Evolutionary conservation across 768 basidiomycete genomes (phyloP).

Genomic region (Austroboletus eburneus): DNA sequence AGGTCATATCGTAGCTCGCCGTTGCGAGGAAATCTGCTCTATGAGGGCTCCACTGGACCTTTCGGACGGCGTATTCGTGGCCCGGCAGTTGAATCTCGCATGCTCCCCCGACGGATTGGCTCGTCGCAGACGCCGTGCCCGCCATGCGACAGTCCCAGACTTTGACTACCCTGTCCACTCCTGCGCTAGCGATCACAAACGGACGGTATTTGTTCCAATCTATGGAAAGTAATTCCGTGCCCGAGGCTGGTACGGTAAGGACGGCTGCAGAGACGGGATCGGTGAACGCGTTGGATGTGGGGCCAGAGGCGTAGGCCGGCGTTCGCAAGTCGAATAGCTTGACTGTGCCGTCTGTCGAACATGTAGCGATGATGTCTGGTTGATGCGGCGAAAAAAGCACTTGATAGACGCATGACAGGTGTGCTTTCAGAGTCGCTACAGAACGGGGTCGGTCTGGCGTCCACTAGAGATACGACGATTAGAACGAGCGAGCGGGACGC

Average conservation of each 20-base stretch:
- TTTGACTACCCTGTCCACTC: constrained; percentile 71
- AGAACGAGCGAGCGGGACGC: background rate
- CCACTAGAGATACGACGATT: constrained; percentile 56
- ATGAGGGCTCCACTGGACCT: constrained; percentile 88
- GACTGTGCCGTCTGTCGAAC: constrained; percentile 82
- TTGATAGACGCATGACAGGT: constrained; percentile 82
- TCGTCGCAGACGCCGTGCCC: constrained; percentile 44
- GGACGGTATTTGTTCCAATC: constrained; percentile 95
- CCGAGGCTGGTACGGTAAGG: constrained; percentile 74
- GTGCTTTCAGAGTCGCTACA: constrained; percentile 76
- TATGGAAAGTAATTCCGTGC: constrained; percentile 72
- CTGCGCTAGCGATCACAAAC: constrained; percentile 68
- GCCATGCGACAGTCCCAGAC: constrained; percentile 91
- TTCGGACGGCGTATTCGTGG: constrained; percentile 88
- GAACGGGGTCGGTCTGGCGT: constrained; percentile 77
- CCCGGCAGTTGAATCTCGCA: constrained; percentile 71
- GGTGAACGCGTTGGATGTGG: constrained; percentile 54
- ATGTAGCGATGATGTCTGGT: constrained; percentile 75
- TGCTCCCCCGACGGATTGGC: constrained; percentile 59
- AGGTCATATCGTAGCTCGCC: constrained; percentile 93
- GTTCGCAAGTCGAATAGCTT: constrained; percentile 77
- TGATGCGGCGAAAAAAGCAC: constrained; percentile 91
- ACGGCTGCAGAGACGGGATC: constrained; percentile 65
- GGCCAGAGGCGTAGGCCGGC: constrained; percentile 53
- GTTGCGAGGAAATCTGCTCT: constrained; percentile 63